These are phyloP conservation scores for Cercospora sesami DNA, from an alignment of 2,329 filamentous ascomycete genomes.

Conservation along the genomic window DNA sequence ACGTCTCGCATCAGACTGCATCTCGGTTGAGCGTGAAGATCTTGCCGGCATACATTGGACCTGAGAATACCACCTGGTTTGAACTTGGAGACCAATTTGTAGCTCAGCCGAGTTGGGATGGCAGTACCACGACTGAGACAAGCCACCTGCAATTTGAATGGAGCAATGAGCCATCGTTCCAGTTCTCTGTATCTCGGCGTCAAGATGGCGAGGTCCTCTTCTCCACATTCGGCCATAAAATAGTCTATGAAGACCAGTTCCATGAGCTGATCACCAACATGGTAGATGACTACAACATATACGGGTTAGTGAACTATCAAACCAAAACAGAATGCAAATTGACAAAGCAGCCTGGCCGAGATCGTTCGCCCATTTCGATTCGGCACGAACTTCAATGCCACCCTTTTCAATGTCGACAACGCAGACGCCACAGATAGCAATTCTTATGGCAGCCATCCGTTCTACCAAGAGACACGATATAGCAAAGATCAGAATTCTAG, in stretches of 20 bases:
- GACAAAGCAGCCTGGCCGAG: constrained; percentile 18
- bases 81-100: constrained; percentile 26
- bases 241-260: constrained; percentile 38
- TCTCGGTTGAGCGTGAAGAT: constrained; percentile 33
- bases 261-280: constrained; percentile 35
- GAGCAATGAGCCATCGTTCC: constrained; percentile 36
- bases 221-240: constrained; percentile 34
- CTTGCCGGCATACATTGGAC: constrained; percentile 28
- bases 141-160: constrained; percentile 35
- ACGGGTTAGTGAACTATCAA: constrained; percentile 28
- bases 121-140: constrained; percentile 17
- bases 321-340: background rate
- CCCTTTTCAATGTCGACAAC: constrained; percentile 36
- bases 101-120: constrained; percentile 23
- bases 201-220: constrained; percentile 32
- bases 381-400: constrained; percentile 35
- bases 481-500: constrained; percentile 18
- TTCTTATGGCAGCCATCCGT: constrained; percentile 36
- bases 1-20: constrained; percentile 32
- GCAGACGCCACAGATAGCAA: constrained; percentile 31
- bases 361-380: constrained; percentile 34
- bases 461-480: constrained; percentile 40
- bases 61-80: constrained; percentile 28
- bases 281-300: constrained; percentile 36
- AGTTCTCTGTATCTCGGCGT: constrained; percentile 31